Conservation (phyloP, 2,329 filamentous ascomycete species). For the Neophaeococcomyces aloes region DNA sequence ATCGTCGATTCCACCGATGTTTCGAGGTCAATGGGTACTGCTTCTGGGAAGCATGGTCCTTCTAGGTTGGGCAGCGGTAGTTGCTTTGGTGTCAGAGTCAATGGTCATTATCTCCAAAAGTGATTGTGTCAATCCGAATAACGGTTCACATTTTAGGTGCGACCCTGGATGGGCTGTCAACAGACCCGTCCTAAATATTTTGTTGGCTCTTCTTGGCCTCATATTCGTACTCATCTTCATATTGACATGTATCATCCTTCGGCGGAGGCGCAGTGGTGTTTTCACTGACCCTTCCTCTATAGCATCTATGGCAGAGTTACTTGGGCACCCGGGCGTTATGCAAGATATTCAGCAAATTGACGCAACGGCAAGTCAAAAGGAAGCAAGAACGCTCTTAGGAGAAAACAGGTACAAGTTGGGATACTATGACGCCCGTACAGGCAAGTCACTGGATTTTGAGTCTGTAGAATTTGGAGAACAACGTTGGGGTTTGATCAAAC, state of each 20-base stretch:
- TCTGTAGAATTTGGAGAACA: neutral
- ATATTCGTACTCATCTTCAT: conserved; percentile 7
- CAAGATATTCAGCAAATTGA: conserved; percentile 4
- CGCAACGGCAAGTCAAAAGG: conserved; percentile 1
- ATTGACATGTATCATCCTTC: conserved; percentile 9
- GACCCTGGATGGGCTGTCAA: conserved; percentile 14
- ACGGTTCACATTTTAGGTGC: conserved; percentile 3
- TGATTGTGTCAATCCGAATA: conserved; percentile 1
- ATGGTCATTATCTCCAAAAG: conserved; percentile 9
- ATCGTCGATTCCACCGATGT: conserved; percentile 1
- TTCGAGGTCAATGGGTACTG: conserved; percentile 10
- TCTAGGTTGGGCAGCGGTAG: conserved; percentile 7
- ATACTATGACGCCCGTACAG: conserved; percentile 3
- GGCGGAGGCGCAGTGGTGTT: conserved; percentile 9
- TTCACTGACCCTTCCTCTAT: conserved; percentile 12
- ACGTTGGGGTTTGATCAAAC: conserved; percentile 2
- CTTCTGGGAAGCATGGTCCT: conserved; percentile 5
- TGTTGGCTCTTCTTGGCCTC: conserved; percentile 8
- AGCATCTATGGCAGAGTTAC: conserved; percentile 12
- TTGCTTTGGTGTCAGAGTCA: conserved; percentile 9
- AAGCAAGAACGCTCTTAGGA: neutral
- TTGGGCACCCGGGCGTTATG: conserved; percentile 7
- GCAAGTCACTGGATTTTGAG: conserved; percentile 4
- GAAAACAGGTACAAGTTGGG: conserved; percentile 8
- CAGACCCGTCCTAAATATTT: conserved; percentile 1